Evolutionary conservation across 805 yeast genomes (phyloP).

Genomic region (Lipomyces oligophaga): DNA sequence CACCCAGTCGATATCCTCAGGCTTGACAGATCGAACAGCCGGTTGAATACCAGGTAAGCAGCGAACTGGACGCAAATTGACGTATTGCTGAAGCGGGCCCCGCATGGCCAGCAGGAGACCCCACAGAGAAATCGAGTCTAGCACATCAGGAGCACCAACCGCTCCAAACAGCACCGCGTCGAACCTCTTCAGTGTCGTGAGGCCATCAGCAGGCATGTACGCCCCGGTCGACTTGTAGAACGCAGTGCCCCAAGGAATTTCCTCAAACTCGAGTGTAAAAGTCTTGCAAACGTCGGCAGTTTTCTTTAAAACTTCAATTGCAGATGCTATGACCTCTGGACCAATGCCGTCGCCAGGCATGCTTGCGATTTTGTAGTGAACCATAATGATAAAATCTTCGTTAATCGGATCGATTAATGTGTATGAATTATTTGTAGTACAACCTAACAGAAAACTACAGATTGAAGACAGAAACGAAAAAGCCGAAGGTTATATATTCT

Average conservation of each 20-base stretch:
- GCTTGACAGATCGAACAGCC: slow-evolving; percentile 6
- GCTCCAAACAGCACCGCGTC: slow-evolving; percentile 28
- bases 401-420: too few species aligned
- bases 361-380: slow-evolving; percentile 14
- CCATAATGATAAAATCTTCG: too few species aligned
- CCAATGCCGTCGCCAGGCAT: slow-evolving; percentile 30
- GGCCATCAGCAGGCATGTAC: slow-evolving; percentile 25
- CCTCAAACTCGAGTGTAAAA: slow-evolving; percentile 13
- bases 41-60: slow-evolving; percentile 16
- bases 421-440: too few species aligned
- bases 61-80: slow-evolving; percentile 25
- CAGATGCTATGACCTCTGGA: slow-evolving; percentile 22
- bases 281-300: not conserved
- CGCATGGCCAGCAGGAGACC: slow-evolving; percentile 22
- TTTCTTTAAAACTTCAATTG: slow-evolving; percentile 19
- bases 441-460: too few species aligned
- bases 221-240: slow-evolving; percentile 19
- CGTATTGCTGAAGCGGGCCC: slow-evolving; percentile 25
- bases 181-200: slow-evolving; percentile 11
- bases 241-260: slow-evolving; percentile 25
- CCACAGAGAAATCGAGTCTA: slow-evolving; percentile 27
- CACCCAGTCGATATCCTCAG: slow-evolving; percentile 19
- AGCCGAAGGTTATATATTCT: too few species aligned
- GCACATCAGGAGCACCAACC: slow-evolving; percentile 28
- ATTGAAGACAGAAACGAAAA: too few species aligned